phyloP scores from a whole-genome alignment of 176 grass and related monocot genomes.

The Coix lacrymajobi region DNA sequence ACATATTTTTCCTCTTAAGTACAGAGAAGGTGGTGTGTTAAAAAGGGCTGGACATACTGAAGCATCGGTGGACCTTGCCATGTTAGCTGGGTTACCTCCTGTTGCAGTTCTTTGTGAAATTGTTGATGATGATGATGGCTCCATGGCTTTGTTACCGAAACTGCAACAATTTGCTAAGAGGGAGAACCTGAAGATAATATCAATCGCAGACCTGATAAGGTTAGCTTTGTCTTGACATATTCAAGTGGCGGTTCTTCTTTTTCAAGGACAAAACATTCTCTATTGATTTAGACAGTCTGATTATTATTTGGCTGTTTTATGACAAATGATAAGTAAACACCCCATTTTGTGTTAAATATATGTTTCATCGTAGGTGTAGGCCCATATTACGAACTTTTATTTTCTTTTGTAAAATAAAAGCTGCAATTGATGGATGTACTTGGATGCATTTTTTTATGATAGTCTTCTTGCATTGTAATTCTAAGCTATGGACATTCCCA shows the following conservation, averaged over 20 bases:
- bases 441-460: not conserved
- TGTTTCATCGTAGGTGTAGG: not conserved
- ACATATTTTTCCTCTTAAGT: constrained; percentile 95
- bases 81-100: constrained; percentile 78
- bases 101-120: constrained; percentile 84
- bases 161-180: constrained; percentile 69
- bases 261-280: not conserved
- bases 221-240: constrained; percentile 33
- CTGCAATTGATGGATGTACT: constrained; percentile 19
- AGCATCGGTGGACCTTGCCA: constrained; percentile 89
- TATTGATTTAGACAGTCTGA: not conserved
- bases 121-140: constrained; percentile 84
- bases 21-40: constrained; percentile 90
- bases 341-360: not conserved
- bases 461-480: not conserved
- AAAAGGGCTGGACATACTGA: constrained; percentile 98
- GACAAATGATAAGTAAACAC: not conserved
- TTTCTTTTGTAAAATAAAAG: constrained; percentile 1
- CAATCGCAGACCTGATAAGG: constrained; percentile 89
- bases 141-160: constrained; percentile 90
- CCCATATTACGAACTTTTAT: not conserved
- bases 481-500: constrained; percentile 11
- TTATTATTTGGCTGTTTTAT: constrained; percentile 11
- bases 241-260: not conserved
- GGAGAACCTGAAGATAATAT: constrained; percentile 90